Evolutionary conservation across 2,329 filamentous ascomycete species (phyloP).

Genomic region (Macrophomina phaseolina): DNA sequence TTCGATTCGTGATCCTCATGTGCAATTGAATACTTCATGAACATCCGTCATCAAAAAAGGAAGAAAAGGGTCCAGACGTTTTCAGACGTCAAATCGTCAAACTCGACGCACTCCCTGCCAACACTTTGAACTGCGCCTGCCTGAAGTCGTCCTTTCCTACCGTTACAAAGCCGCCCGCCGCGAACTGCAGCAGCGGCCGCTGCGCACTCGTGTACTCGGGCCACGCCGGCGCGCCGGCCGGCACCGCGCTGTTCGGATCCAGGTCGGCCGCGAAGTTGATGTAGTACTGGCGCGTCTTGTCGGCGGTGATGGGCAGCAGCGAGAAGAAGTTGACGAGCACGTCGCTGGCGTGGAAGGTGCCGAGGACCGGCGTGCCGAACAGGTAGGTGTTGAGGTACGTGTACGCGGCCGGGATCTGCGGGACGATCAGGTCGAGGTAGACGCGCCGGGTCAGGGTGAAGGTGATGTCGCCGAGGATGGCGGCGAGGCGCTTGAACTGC

Average conservation of each 20-base stretch:
- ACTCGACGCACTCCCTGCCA: not conserved
- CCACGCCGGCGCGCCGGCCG: constrained; percentile 49
- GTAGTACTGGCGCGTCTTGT: constrained; percentile 65
- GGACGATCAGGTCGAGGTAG: constrained; percentile 63
- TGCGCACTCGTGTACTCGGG: constrained; percentile 58
- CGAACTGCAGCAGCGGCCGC: constrained; percentile 59
- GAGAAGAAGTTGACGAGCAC: constrained; percentile 64
- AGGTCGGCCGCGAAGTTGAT: constrained; percentile 72
- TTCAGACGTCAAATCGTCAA: constrained; percentile 3
- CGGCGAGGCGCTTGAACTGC: constrained; percentile 76
- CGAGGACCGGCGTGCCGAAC: constrained; percentile 72
- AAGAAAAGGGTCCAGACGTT: not conserved
- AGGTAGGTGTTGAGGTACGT: constrained; percentile 77
- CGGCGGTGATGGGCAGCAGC: constrained; percentile 43
- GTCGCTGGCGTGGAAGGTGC: constrained; percentile 77
- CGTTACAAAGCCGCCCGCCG: constrained; percentile 42
- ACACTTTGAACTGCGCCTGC: not conserved
- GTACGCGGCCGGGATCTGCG: constrained; percentile 66
- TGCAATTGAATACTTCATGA: too few relatives aligned
- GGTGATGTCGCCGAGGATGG: constrained; percentile 74
- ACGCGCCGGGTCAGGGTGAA: constrained; percentile 75
- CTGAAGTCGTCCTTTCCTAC: constrained; percentile 50
- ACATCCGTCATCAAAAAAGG: too few relatives aligned
- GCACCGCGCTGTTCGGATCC: constrained; percentile 67
- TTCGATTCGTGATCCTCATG: not conserved